These are phyloP conservation scores for Taiwanofungus camphoratus DNA, from an alignment of 1,284 basidiomycete genomes.

Conservation along the genomic window DNA sequence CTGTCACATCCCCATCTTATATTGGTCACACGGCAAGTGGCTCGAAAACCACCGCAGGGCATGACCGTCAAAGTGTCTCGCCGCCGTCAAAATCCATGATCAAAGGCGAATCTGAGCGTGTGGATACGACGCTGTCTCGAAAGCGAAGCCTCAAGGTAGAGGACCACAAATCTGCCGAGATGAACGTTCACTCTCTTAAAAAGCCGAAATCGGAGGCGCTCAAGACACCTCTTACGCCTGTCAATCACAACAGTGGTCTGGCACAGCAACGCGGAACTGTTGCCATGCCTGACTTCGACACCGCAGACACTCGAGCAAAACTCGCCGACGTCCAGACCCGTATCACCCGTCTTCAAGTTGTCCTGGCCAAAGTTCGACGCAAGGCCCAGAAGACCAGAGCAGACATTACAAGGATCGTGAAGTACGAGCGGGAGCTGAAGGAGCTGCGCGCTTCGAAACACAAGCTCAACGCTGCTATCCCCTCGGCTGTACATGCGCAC, in stretches of 20 bases:
- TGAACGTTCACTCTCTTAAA: background rate
- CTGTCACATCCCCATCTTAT: background rate
- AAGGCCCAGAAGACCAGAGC: slow-evolving; percentile 27
- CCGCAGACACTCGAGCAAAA: slow-evolving; percentile 7
- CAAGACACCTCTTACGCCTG: background rate
- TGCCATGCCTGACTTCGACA: background rate
- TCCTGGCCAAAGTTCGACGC: slow-evolving; percentile 19
- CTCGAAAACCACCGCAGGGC: background rate
- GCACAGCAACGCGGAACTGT: background rate
- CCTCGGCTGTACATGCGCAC: slow-evolving; percentile 4
- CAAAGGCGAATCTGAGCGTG: background rate
- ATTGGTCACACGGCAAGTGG: no score
- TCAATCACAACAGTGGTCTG: background rate
- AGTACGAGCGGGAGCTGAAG: slow-evolving; percentile 15
- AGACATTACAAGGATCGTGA: slow-evolving; percentile 26
- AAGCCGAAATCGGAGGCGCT: background rate
- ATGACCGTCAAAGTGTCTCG: background rate
- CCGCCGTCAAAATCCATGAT: background rate
- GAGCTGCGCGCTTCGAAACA: slow-evolving; percentile 22
- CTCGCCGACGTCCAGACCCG: slow-evolving; percentile 24
- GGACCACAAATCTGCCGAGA: background rate
- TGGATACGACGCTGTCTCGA: background rate
- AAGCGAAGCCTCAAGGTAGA: background rate
- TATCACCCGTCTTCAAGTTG: slow-evolving; percentile 20
- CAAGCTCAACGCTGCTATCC: slow-evolving; percentile 23